Conservation (phyloP, 306 rosid species). For the Malus domestica region ASM211411v1 NC_041801.1:2818501-2819000, state of each 20-base stretch:
- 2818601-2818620: neutral
- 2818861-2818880: too few relatives aligned
- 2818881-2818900: neutral
- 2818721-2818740: neutral
- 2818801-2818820: neutral
- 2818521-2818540: neutral
- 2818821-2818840: neutral
- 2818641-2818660: neutral
- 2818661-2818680: neutral
- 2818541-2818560: neutral
- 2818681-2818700: neutral
- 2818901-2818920: too few relatives aligned
- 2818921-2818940: too few relatives aligned
- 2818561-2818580: neutral
- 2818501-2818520: neutral
- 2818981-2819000: too few relatives aligned
- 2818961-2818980: too few relatives aligned
- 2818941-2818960: too few relatives aligned
- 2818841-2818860: neutral
- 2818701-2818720: slow-evolving; percentile 5
- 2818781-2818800: neutral
- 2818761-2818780: neutral
- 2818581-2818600: neutral
- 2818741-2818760: neutral
- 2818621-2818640: neutral